These are phyloP conservation scores for Phaseolus lunatus DNA, from an alignment of 306 rosid species.

Conservation along the genomic window DNA sequence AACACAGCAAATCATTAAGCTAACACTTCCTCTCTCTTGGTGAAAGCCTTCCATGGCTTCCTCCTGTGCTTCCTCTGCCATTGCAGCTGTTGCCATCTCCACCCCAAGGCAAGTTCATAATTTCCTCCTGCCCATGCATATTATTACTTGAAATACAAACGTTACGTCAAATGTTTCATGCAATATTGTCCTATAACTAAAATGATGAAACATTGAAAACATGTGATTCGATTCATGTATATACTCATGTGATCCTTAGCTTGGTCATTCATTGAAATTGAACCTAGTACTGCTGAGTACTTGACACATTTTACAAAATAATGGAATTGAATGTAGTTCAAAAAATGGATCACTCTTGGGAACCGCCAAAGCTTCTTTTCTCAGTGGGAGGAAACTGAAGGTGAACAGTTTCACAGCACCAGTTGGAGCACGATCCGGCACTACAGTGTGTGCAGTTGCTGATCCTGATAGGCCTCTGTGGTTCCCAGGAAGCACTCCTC, in stretches of 20 bases:
- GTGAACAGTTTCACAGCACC: constrained; percentile 38
- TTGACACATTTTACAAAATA: background rate
- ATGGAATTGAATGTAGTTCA: constrained; percentile 41
- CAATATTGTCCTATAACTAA: background rate
- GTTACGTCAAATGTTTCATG: background rate
- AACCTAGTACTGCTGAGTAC: constrained; percentile 10
- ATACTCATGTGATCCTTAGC: background rate
- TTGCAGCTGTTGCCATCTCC: constrained; percentile 52
- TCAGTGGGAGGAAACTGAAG: constrained; percentile 49
- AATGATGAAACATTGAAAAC: background rate
- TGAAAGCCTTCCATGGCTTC: constrained; percentile 45
- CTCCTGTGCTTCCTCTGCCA: constrained; percentile 53
- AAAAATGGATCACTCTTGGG: constrained; percentile 51
- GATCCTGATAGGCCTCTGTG: constrained; percentile 53
- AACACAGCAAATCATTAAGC: constrained; percentile 8
- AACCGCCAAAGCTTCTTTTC: constrained; percentile 43
- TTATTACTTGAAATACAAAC: background rate
- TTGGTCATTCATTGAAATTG: constrained; percentile 9
- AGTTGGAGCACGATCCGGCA: constrained; percentile 38
- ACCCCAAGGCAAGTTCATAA: constrained; percentile 49
- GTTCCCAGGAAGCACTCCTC: constrained; percentile 56
- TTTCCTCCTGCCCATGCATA: background rate
- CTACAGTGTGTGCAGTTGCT: constrained; percentile 50
- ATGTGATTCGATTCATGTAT: background rate
- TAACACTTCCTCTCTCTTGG: constrained; percentile 8